Evolutionary conservation across 2,329 filamentous ascomycete species (phyloP).

Genomic region (Ilyonectria destructans): DNA sequence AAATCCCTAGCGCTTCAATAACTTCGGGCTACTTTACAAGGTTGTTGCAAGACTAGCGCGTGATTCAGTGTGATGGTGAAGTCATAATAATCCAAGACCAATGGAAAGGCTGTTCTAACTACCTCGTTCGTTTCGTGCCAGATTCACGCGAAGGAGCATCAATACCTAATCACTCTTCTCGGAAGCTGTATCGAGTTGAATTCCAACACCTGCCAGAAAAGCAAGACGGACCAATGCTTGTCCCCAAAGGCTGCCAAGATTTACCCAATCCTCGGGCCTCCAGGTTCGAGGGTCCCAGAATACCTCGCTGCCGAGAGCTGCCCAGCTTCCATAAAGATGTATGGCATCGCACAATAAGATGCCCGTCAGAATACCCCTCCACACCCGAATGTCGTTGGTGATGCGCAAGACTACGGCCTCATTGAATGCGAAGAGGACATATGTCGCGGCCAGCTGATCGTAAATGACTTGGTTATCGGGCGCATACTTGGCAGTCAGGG

Average conservation of each 20-base stretch:
- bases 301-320: slow-evolving; percentile 13
- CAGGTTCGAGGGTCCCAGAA: slow-evolving; percentile 29
- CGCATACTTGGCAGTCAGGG: slow-evolving; percentile 1
- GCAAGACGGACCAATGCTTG: slow-evolving; percentile 34
- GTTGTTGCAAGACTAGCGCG: too few relatives aligned
- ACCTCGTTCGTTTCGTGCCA: too few relatives aligned
- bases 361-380: slow-evolving; percentile 21
- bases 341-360: slow-evolving; percentile 36
- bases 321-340: slow-evolving; percentile 35
- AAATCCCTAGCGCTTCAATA: too few relatives aligned
- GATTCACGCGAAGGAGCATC: too few relatives aligned
- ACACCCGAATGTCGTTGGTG: slow-evolving; percentile 30
- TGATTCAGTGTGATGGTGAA: too few relatives aligned
- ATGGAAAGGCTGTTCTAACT: too few relatives aligned
- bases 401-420: slow-evolving; percentile 33
- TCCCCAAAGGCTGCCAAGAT: slow-evolving; percentile 37
- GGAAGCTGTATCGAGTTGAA: not conserved
- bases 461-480: slow-evolving; percentile 38
- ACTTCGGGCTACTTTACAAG: too few relatives aligned
- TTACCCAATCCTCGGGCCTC: slow-evolving; percentile 40
- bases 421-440: slow-evolving; percentile 40
- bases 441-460: slow-evolving; percentile 37
- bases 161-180: too few relatives aligned
- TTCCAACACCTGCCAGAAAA: slow-evolving; percentile 24
- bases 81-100: too few relatives aligned